These are phyloP conservation scores for Hanseniaspora gamundiae DNA, from an alignment of 1,139 yeast genomes.

Conservation along the genomic window DNA sequence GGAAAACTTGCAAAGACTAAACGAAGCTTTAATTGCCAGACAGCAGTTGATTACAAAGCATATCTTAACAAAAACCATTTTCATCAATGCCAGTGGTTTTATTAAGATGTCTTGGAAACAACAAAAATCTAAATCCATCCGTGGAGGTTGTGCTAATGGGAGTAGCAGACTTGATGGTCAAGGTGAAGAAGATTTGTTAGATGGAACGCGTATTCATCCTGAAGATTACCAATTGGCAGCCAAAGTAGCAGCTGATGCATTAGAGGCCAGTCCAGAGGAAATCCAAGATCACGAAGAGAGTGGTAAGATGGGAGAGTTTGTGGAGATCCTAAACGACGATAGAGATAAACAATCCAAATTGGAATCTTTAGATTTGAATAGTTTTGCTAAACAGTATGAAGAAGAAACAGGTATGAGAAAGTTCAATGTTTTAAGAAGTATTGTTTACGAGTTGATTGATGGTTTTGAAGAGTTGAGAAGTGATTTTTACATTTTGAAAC, in stretches of 20 bases:
- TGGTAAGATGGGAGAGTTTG: conserved; percentile 63
- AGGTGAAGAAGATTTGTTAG: conserved; percentile 63
- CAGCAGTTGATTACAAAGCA: conserved; percentile 69
- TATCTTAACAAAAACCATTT: conserved; percentile 66
- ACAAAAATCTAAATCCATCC: conserved; percentile 28
- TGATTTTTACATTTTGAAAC: conserved; percentile 53
- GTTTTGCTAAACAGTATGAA: conserved; percentile 88
- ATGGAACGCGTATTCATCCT: conserved; percentile 94
- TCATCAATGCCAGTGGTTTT: conserved; percentile 88
- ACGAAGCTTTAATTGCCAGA: conserved; percentile 55
- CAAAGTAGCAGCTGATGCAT: conserved; percentile 96
- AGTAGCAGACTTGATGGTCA: conserved; percentile 13
- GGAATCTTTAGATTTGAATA: conserved; percentile 79
- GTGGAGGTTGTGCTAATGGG: conserved; percentile 8
- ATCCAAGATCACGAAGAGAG: conserved; percentile 59
- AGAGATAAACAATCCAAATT: conserved; percentile 47
- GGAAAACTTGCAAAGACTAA: conserved; percentile 54
- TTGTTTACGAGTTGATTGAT: conserved; percentile 76
- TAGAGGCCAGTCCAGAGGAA: conserved; percentile 92
- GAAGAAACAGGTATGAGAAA: conserved; percentile 33
- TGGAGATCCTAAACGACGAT: conserved; percentile 68
- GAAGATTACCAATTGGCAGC: conserved; percentile 93
- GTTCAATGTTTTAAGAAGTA: conserved; percentile 35
- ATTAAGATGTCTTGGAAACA: conserved; percentile 58
- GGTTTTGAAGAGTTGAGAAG: conserved; percentile 80